Conservation (phyloP, 805 yeast species). For the Cyberlindnera lachancei region DNA sequence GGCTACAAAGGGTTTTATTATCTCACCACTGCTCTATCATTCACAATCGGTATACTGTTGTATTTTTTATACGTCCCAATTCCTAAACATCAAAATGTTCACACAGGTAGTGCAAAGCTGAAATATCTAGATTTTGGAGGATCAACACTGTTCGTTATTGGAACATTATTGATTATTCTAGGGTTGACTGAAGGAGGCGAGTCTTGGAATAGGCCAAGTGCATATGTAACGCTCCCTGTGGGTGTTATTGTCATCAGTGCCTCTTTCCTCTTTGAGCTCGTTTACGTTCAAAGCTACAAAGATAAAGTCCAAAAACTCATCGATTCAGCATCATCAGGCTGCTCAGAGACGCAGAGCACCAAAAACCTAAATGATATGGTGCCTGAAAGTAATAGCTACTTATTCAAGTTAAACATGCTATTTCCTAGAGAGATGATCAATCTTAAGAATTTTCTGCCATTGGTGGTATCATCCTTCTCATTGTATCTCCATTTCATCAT, state of each 20-base stretch:
- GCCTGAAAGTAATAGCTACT: background rate
- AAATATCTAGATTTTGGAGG: conserved; percentile 31
- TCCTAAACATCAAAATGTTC: conserved; percentile 17
- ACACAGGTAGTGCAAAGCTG: conserved; percentile 13
- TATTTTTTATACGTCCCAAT: conserved; percentile 26
- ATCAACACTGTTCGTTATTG: conserved; percentile 26
- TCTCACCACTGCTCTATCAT: conserved; percentile 27
- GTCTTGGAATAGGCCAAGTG: conserved; percentile 32
- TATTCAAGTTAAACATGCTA: conserved; percentile 13
- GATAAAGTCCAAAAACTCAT: too few relatives aligned
- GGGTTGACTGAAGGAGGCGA: conserved; percentile 41
- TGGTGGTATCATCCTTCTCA: conserved; percentile 15
- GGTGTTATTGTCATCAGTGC: conserved; percentile 26
- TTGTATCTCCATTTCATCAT: conserved; percentile 18
- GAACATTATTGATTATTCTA: conserved; percentile 30
- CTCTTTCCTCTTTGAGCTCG: conserved; percentile 26
- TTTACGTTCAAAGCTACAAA: conserved; percentile 14
- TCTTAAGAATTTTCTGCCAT: conserved; percentile 21
- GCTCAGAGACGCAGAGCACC: too few relatives aligned
- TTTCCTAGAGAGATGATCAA: conserved; percentile 24
- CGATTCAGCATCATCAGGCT: too few relatives aligned
- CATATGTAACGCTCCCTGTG: conserved; percentile 33
- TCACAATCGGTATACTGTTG: conserved; percentile 17
- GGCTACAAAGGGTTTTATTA: conserved; percentile 35
- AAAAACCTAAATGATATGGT: background rate